Percentiles rank a stretch among this genome's conserved stretches.
phyloP scores from a whole-genome alignment of 495 filamentous ascomycete genomes.

The Opeltia flavorubescens region DNA sequence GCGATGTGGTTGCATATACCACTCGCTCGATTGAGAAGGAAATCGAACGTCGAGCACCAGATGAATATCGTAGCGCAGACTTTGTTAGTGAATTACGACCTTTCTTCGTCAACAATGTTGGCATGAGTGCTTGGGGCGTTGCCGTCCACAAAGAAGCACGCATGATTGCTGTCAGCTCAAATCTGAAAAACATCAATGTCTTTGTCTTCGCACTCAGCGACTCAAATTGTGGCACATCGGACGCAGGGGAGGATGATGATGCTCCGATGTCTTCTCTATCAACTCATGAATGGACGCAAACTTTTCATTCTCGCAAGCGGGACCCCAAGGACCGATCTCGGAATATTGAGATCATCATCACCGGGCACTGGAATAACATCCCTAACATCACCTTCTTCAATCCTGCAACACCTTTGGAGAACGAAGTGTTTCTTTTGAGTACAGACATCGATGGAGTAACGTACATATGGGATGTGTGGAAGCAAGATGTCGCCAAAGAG shows the following conservation, averaged over 20 bases:
- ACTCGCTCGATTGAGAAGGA: slow-evolving; percentile 40
- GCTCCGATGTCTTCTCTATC: too few relatives aligned
- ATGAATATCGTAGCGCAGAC: neutral
- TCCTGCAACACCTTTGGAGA: slow-evolving; percentile 36
- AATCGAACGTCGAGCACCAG: neutral
- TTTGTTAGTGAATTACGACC: slow-evolving; percentile 23
- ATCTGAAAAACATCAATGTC: slow-evolving; percentile 50
- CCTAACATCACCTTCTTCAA: slow-evolving; percentile 64
- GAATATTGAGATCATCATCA: slow-evolving; percentile 29
- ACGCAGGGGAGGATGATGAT: slow-evolving; percentile 19
- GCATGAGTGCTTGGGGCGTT: slow-evolving; percentile 73
- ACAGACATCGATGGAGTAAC: slow-evolving; percentile 56
- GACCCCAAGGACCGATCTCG: neutral
- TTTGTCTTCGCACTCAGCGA: slow-evolving; percentile 57
- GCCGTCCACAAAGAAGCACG: slow-evolving; percentile 68
- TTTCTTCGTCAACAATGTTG: slow-evolving; percentile 66
- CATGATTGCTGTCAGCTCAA: slow-evolving; percentile 69
- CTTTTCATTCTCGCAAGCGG: too few relatives aligned
- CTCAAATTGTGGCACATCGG: slow-evolving; percentile 11
- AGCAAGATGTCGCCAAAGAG: slow-evolving; percentile 5
- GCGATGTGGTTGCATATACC: slow-evolving; percentile 74
- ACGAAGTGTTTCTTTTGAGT: slow-evolving; percentile 57
- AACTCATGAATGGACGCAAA: too few relatives aligned
- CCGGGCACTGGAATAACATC: slow-evolving; percentile 48
- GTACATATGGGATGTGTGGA: slow-evolving; percentile 55